A percentile compares a stretch with the other conserved stretches of the same genome.
These are phyloP conservation scores for Cercospora citrullina DNA, from an alignment of 2,329 filamentous ascomycete genomes.

Conservation along the genomic window DNA sequence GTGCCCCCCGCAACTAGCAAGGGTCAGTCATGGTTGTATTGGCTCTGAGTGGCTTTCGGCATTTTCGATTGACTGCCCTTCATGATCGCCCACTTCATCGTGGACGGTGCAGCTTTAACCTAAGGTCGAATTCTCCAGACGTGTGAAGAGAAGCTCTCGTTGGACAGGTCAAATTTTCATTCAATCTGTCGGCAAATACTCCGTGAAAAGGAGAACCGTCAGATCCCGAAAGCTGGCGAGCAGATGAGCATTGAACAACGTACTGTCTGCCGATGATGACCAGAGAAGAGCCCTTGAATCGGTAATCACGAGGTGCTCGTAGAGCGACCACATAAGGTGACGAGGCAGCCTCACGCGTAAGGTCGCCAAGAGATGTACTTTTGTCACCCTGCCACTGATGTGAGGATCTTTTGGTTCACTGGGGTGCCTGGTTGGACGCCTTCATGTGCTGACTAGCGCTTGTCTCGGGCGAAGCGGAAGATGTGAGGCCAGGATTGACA, in stretches of 20 bases:
- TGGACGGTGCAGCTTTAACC: not conserved
- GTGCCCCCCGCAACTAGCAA: not conserved
- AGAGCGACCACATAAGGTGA: not conserved
- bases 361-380: not conserved
- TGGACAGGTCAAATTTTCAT: not conserved
- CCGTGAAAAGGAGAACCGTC: not conserved
- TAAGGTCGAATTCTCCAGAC: conserved; percentile 3
- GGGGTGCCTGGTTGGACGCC: not conserved
- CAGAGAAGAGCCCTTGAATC: not conserved
- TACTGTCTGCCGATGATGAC: not conserved
- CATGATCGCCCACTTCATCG: not conserved
- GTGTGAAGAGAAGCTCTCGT: not conserved
- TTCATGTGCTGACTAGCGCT: not conserved
- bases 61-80: not conserved
- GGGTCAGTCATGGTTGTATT: not conserved
- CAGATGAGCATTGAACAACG: not conserved
- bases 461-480: conserved; percentile 2
- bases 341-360: not conserved
- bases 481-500: not conserved
- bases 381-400: not conserved
- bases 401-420: not conserved
- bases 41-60: not conserved
- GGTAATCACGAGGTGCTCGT: not conserved
- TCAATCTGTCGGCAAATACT: not conserved
- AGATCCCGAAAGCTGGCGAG: not conserved